phyloP scores from a whole-genome alignment of 257 asterid genomes.

The Echites panduratus region DNA sequence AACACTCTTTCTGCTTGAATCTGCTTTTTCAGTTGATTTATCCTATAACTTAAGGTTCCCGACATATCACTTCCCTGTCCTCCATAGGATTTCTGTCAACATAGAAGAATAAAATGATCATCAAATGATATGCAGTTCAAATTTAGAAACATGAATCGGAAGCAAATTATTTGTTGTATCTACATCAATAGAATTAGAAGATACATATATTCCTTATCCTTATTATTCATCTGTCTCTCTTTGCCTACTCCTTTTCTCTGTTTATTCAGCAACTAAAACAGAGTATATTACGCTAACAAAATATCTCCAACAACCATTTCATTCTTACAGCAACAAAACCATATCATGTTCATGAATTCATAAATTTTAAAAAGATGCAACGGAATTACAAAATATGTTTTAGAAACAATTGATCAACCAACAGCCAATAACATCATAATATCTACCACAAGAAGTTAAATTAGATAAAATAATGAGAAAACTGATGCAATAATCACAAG shows the following conservation, averaged over 20 bases:
- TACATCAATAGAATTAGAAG: background rate
- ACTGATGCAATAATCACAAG: background rate
- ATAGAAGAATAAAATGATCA: constrained; percentile 13
- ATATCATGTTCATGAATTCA: background rate
- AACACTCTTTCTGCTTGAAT: constrained; percentile 54
- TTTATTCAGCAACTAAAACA: background rate
- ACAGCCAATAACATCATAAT: background rate
- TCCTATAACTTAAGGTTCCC: constrained; percentile 32
- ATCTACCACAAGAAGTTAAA: background rate
- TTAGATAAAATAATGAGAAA: background rate
- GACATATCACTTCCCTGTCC: constrained; percentile 38
- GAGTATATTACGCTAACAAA: background rate
- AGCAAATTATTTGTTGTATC: background rate
- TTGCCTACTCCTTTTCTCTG: background rate
- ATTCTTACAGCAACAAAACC: background rate
- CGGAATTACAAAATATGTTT: background rate
- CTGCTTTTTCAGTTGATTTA: constrained; percentile 55
- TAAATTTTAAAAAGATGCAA: background rate
- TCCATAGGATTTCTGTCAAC: constrained; percentile 34
- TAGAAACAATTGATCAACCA: background rate
- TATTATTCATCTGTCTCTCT: background rate
- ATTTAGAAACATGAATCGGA: background rate
- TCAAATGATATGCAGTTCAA: background rate
- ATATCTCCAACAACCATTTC: background rate
- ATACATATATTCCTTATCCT: background rate